Percentiles rank a stretch among this genome's conserved stretches.
phyloP scores from a whole-genome alignment of 306 rosid species.

The Gastrolobium villosum region DNA sequence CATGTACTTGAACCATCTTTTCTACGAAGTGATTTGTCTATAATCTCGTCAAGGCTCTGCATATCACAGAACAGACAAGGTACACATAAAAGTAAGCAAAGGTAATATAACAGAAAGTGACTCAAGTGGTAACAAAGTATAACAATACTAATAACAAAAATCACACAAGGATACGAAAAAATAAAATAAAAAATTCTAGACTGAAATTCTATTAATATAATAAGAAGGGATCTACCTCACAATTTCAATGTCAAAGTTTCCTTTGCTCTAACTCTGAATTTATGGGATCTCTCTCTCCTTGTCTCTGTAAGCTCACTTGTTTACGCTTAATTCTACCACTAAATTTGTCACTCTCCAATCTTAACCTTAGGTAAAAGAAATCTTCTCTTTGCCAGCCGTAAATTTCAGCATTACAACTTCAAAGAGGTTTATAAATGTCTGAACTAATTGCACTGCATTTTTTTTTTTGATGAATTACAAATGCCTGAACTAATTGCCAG shows the following conservation, averaged over 20 bases:
- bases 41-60: slow-evolving; percentile 81
- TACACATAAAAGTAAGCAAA: slow-evolving; percentile 30
- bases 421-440: neutral
- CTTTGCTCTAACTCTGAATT: slow-evolving; percentile 25
- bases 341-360: slow-evolving; percentile 18
- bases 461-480: neutral
- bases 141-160: neutral
- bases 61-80: slow-evolving; percentile 46
- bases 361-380: slow-evolving; percentile 2
- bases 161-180: slow-evolving; percentile 1
- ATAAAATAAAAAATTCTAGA: neutral
- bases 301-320: neutral
- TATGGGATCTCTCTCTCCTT: neutral
- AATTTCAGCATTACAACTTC: neutral
- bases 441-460: slow-evolving; percentile 13
- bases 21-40: slow-evolving; percentile 67
- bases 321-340: neutral
- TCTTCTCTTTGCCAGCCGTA: neutral
- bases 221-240: neutral
- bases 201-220: neutral
- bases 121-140: slow-evolving; percentile 15
- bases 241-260: slow-evolving; percentile 34
- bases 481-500: neutral
- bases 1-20: slow-evolving; percentile 68
- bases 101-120: slow-evolving; percentile 26